phyloP scores from a whole-genome alignment of 2,329 filamentous ascomycete genomes.

The Cladophialophora yegresii region DNA sequence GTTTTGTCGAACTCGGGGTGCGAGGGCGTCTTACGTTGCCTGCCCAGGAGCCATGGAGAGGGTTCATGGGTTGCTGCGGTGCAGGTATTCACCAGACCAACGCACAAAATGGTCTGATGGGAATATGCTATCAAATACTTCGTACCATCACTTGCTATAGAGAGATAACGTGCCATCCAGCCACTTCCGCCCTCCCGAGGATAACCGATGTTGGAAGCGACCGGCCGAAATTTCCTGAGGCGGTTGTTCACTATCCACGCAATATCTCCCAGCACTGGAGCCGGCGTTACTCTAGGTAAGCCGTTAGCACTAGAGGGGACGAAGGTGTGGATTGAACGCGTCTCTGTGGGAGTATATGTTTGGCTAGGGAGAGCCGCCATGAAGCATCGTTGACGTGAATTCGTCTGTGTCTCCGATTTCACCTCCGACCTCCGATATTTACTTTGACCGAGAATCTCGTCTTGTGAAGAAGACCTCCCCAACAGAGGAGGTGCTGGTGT shows the following conservation, averaged over 20 bases:
- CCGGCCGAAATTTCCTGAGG: neutral
- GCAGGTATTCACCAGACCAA: neutral
- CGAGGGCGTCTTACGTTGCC: too few species aligned
- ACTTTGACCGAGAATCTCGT: neutral
- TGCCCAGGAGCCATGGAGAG: neutral
- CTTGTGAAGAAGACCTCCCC: neutral
- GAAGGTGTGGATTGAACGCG: neutral
- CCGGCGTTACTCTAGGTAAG: neutral
- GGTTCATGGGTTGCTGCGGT: neutral
- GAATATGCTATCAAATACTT: neutral
- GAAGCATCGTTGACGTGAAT: neutral
- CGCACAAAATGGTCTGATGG: neutral
- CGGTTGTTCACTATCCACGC: neutral
- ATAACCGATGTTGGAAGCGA: neutral
- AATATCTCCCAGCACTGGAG: neutral
- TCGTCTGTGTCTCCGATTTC: neutral
- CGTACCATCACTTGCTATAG: neutral
- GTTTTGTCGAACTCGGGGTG: neutral
- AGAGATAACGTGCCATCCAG: neutral
- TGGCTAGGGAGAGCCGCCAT: neutral
- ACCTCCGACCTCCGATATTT: neutral
- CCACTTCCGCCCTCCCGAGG: neutral
- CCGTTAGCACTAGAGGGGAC: neutral
- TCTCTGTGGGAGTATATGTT: neutral
- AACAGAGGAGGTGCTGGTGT: neutral